These are phyloP conservation scores for Cytospora paraplurivora DNA, from an alignment of 2,329 filamentous ascomycete species.

Conservation along the genomic window DNA sequence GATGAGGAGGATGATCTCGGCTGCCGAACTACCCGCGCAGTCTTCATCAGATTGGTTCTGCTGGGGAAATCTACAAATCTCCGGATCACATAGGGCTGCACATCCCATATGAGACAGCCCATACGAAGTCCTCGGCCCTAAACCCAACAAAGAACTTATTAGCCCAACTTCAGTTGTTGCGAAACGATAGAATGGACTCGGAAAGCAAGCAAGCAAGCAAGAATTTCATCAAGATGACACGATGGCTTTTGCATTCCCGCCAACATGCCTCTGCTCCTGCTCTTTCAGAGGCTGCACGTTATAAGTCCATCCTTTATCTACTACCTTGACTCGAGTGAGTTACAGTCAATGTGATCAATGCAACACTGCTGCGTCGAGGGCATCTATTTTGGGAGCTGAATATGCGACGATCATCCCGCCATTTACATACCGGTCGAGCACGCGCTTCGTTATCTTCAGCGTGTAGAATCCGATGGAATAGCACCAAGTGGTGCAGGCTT, in stretches of 20 bases:
- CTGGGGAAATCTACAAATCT: background rate
- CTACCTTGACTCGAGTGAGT: background rate
- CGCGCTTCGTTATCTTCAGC: background rate
- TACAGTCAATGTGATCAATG: background rate
- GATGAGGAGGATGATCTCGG: conserved; percentile 3
- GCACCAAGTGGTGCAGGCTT: background rate
- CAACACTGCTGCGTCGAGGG: background rate
- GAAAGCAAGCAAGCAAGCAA: background rate
- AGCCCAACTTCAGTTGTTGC: background rate
- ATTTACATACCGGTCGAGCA: background rate
- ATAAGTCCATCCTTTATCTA: background rate
- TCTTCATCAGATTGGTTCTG: background rate
- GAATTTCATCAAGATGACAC: background rate
- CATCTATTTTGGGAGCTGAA: background rate
- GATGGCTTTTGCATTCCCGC: background rate
- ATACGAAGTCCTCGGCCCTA: background rate
- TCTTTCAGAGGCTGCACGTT: background rate
- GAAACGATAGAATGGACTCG: background rate
- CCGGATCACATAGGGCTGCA: conserved; percentile 2
- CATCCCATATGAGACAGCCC: background rate
- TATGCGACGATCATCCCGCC: background rate
- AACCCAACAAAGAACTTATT: background rate
- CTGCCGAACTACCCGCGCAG: background rate
- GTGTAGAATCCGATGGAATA: background rate
- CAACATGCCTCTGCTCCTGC: background rate